Evolutionary conservation across 495 filamentous ascomycete species (phyloP).

Genomic region (Annulohypoxylon stygium): DNA sequence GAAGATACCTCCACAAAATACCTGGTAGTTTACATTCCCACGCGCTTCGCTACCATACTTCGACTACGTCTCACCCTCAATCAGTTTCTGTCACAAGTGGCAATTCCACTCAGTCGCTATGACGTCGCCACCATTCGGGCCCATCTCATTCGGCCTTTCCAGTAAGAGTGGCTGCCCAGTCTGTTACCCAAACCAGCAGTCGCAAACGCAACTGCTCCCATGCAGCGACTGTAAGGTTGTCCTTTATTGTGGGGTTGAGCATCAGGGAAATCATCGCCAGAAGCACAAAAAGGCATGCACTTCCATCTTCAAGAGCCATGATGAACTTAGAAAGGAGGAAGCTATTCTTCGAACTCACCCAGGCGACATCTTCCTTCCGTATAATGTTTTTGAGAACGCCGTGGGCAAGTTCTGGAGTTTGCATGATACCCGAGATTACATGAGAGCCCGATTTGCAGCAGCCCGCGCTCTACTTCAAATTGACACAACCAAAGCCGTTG

Average conservation of each 20-base stretch:
- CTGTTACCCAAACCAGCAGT: background rate
- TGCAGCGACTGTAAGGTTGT: conserved; percentile 9
- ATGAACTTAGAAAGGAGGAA: conserved; percentile 1
- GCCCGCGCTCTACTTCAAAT: background rate
- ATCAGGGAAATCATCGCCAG: background rate
- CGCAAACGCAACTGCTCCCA: conserved; percentile 7
- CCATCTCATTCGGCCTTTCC: background rate
- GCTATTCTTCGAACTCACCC: conserved; percentile 7
- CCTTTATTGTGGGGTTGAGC: conserved; percentile 1
- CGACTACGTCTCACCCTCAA: background rate
- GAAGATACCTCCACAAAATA: background rate
- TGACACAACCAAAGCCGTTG: background rate
- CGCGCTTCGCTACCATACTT: background rate
- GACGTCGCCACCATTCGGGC: background rate
- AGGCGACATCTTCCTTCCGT: conserved; percentile 4
- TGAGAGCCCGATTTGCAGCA: background rate
- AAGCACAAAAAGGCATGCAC: conserved; percentile 9
- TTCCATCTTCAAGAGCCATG: conserved; percentile 8
- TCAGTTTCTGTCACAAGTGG: background rate
- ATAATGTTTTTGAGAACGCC: background rate
- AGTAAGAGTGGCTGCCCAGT: conserved; percentile 1
- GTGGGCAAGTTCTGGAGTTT: conserved; percentile 1
- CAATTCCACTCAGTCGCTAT: conserved; percentile 6
- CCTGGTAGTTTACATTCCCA: background rate
- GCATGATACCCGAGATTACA: background rate